These are phyloP conservation scores for Acephala macrosclerotiorum DNA, from an alignment of 2,329 filamentous ascomycete species.

Conservation along the genomic window DNA sequence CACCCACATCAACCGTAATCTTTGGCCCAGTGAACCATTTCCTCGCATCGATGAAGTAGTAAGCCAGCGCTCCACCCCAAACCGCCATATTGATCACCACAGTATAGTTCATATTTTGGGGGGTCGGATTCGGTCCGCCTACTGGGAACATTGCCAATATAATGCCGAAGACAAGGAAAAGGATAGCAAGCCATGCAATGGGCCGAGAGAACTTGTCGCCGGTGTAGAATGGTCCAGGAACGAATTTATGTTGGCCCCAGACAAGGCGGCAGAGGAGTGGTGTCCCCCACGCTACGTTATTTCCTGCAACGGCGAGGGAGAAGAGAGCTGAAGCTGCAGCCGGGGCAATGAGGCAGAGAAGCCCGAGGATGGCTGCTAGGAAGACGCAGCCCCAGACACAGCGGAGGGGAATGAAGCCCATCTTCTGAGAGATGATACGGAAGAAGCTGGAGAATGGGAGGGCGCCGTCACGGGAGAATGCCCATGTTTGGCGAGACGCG, in stretches of 20 bases:
- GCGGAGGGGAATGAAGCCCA: slow-evolving; percentile 65
- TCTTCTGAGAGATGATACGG: slow-evolving; percentile 56
- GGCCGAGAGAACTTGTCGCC: slow-evolving; percentile 56
- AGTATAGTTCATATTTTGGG: slow-evolving; percentile 66
- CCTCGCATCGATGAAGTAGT: slow-evolving; percentile 62
- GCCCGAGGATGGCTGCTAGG: slow-evolving; percentile 59
- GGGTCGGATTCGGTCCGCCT: slow-evolving; percentile 58
- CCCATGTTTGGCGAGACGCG: slow-evolving; percentile 67
- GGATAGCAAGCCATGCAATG: slow-evolving; percentile 60
- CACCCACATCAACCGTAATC: slow-evolving; percentile 56
- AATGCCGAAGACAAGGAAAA: slow-evolving; percentile 63
- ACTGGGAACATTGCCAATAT: slow-evolving; percentile 65
- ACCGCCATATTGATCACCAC: slow-evolving; percentile 66
- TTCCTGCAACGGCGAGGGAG: slow-evolving; percentile 64
- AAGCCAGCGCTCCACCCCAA: slow-evolving; percentile 62
- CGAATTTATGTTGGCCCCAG: slow-evolving; percentile 65
- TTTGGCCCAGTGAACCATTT: slow-evolving; percentile 69
- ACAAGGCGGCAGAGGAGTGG: slow-evolving; percentile 65
- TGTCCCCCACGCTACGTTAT: slow-evolving; percentile 66
- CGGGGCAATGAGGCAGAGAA: slow-evolving; percentile 63
- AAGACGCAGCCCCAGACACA: slow-evolving; percentile 61
- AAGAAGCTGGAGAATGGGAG: slow-evolving; percentile 66
- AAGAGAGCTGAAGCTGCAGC: slow-evolving; percentile 66
- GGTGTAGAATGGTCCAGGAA: slow-evolving; percentile 65
- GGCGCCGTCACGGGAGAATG: slow-evolving; percentile 68